Evolutionary conservation across 106 monocot species (phyloP).

Genomic region (Dendrobium catenatum): DNA sequence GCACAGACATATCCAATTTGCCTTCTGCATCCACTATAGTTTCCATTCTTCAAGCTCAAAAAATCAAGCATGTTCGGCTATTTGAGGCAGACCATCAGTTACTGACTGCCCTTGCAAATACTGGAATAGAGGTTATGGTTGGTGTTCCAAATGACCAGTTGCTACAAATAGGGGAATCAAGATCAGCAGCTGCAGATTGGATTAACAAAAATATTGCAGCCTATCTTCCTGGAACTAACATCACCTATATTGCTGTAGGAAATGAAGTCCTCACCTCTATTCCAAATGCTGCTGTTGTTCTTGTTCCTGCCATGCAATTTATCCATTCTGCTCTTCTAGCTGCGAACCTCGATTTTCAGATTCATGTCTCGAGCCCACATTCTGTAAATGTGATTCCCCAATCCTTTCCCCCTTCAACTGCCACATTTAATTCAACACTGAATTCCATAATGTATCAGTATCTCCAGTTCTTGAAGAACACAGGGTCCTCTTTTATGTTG

Average conservation of each 20-base stretch:
- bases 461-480: slow-evolving; percentile 76
- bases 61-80: slow-evolving; percentile 66
- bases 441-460: slow-evolving; percentile 44
- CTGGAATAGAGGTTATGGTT: slow-evolving; percentile 82
- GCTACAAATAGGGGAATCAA: slow-evolving; percentile 49
- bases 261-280: slow-evolving; percentile 67
- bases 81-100: slow-evolving; percentile 67
- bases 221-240: slow-evolving; percentile 72
- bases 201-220: slow-evolving; percentile 66
- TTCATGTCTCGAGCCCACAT: slow-evolving; percentile 67
- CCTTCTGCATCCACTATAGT: slow-evolving; percentile 58
- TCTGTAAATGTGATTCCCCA: slow-evolving; percentile 65
- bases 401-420: slow-evolving; percentile 73
- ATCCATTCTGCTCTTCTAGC: slow-evolving; percentile 78
- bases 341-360: slow-evolving; percentile 68
- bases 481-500: slow-evolving; percentile 72
- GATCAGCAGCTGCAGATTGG: slow-evolving; percentile 61
- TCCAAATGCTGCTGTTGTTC: slow-evolving; percentile 64
- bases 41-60: slow-evolving; percentile 50
- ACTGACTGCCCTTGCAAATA: slow-evolving; percentile 66
- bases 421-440: slow-evolving; percentile 76
- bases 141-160: slow-evolving; percentile 68
- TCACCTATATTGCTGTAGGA: slow-evolving; percentile 75
- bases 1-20: slow-evolving; percentile 41
- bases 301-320: slow-evolving; percentile 72